phyloP scores from a whole-genome alignment of 495 filamentous ascomycete genomes.

The Penicillium cosmopolitanum region DNA sequence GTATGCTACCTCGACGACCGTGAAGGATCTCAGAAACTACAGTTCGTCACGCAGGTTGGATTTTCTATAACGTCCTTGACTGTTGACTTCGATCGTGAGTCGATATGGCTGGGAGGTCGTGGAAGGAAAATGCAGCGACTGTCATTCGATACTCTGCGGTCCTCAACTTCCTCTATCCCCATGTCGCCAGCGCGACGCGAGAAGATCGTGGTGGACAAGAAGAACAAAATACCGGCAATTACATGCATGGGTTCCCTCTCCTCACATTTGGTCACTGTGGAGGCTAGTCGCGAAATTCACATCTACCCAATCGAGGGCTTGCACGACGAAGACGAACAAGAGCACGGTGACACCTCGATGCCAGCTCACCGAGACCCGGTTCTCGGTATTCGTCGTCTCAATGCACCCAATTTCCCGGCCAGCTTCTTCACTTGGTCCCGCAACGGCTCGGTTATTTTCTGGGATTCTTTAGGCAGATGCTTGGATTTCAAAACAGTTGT shows the following conservation, averaged over 20 bases:
- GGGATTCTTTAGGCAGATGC: slow-evolving; percentile 73
- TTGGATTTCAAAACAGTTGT: slow-evolving; percentile 64
- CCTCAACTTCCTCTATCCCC: slow-evolving; percentile 23
- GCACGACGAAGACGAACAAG: slow-evolving; percentile 36
- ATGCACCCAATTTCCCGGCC: slow-evolving; percentile 59
- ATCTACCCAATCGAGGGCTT: slow-evolving; percentile 52
- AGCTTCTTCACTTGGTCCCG: slow-evolving; percentile 88
- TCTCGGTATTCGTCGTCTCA: slow-evolving; percentile 69
- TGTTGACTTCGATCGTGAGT: slow-evolving; percentile 53
- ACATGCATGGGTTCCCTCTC: slow-evolving; percentile 72
- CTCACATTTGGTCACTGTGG: slow-evolving; percentile 73
- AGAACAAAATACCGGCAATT: slow-evolving; percentile 39
- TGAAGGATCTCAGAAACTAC: slow-evolving; percentile 68
- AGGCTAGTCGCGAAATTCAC: slow-evolving; percentile 71
- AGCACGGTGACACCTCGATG: slow-evolving; percentile 37
- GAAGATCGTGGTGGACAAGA: slow-evolving; percentile 27
- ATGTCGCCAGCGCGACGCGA: slow-evolving; percentile 30
- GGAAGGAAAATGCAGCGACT: slow-evolving; percentile 44
- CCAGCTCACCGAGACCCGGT: slow-evolving; percentile 80
- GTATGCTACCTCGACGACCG: slow-evolving; percentile 71
- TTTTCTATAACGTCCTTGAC: slow-evolving; percentile 55
- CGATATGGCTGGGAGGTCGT: slow-evolving; percentile 60
- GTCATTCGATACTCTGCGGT: slow-evolving; percentile 42
- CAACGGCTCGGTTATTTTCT: slow-evolving; percentile 76
- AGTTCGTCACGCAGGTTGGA: slow-evolving; percentile 34